Evolutionary conservation across 1,284 basidiomycete genomes (phyloP), one percentile per base, ranked within the genome.

Genomic region (Polyporus tsugae): DNA sequence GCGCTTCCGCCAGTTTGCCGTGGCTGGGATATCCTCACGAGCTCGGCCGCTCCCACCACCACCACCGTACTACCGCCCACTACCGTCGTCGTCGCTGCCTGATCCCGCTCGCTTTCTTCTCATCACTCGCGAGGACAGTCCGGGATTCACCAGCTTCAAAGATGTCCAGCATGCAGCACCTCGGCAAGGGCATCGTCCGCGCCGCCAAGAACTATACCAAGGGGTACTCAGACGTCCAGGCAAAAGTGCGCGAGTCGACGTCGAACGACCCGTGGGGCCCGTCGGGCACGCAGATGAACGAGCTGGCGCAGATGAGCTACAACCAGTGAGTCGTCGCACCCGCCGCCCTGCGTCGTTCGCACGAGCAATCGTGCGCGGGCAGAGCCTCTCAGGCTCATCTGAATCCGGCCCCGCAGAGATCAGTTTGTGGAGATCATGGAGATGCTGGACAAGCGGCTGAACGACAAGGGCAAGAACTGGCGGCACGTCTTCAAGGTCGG

Each of bases 341-440:
- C n/a, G 29, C 19, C 60, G 35, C 17, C 35, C 29, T 59, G n/a
- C 58, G 58, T 35, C 15, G 41, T 61, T 25, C 44, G 44, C 44
- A 22, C 44, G 7, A 46, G 46, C 25, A 25, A 52, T 25, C 46
- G 46, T 52, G 46, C 46, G 46, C 22, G 22, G 46, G 22, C 46
- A 25, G 10, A 10, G 46, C 46, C 22, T 52, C 22, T 4, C 11
- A 25, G 25, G 22, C 60, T 29, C 62, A 52, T 39, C 49, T 41
- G 46, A 52, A 25, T 25, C 46, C 22, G 46, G n/a, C 22, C 63
- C 39, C 17, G 6, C 75, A 98, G 96, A 82, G 94, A 91, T 74
- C 97, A 99, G 79, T 99, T 99, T 81, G 95, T 99, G 39, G 98
- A 99, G 83, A 97, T 99, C 78, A 99, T 99, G 96, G 98, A 99